Percentiles rank a stretch among this genome's conserved stretches.
Conservation (phyloP, 169 alveolate species). For the Plasmodium blacklocki region DNA sequence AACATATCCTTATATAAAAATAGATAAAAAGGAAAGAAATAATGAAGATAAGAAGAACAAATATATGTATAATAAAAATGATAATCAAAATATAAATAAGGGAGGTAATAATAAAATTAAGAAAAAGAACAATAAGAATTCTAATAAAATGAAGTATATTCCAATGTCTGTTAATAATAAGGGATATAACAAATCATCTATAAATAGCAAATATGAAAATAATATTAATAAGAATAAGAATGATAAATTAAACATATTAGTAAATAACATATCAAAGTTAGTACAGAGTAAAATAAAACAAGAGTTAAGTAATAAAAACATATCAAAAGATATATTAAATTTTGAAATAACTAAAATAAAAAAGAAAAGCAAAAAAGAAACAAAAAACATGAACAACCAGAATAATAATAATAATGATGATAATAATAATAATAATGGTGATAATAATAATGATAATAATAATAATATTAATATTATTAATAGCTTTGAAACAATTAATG, state of each 20-base stretch:
- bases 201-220: conserved; percentile 1
- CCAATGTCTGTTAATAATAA: too few relatives aligned
- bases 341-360: conserved; percentile 71
- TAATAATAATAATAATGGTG: background rate
- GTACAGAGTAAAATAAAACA: conserved; percentile 63
- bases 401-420: too few relatives aligned
- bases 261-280: conserved; percentile 52
- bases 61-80: background rate
- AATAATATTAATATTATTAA: background rate
- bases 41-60: background rate
- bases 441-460: too few relatives aligned
- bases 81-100: background rate
- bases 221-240: background rate
- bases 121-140: background rate
- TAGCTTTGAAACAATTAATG: conserved; percentile 18
- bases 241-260: conserved; percentile 27
- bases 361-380: conserved; percentile 7
- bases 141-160: background rate
- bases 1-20: conserved; percentile 47
- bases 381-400: too few relatives aligned
- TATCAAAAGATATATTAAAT: conserved; percentile 63
- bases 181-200: background rate
- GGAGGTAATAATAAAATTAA: background rate
- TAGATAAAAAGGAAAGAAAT: conserved; percentile 10
- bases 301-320: conserved; percentile 44